Evolutionary conservation across 208 protist genomes (phyloP).

Genomic region (Trichomonas gallinae): DNA sequence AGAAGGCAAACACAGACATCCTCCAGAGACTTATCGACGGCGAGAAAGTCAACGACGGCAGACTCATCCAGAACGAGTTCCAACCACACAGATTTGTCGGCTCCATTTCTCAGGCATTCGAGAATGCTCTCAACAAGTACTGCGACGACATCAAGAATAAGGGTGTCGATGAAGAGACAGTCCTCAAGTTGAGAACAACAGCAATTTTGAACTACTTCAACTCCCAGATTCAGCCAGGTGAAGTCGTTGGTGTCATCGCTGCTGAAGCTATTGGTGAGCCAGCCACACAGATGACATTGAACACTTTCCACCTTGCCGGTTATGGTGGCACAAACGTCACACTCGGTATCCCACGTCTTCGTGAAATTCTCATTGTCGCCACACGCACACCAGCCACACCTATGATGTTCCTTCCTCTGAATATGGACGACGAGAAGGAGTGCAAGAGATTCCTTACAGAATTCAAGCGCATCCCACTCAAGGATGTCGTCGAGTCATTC

Average conservation of each 20-base stretch:
- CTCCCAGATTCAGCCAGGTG: conserved; percentile 40
- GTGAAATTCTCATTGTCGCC: conserved; percentile 93
- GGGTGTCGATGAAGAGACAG: neutral
- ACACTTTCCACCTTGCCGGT: conserved; percentile 99
- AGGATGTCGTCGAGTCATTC: neutral
- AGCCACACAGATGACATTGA: conserved; percentile 97
- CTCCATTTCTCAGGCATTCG: neutral
- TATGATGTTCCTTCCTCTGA: conserved; percentile 48
- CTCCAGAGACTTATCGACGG: neutral
- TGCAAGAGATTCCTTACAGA: neutral
- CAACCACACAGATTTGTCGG: neutral
- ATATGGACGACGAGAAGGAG: neutral
- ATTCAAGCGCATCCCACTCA: conserved; percentile 15
- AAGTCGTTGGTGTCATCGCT: conserved; percentile 50
- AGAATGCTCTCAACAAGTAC: neutral
- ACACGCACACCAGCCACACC: conserved; percentile 54
- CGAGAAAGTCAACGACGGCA: neutral
- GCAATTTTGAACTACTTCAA: conserved; percentile 11
- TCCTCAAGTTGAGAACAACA: neutral
- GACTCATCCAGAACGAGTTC: neutral
- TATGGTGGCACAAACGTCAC: conserved; percentile 69
- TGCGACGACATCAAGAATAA: neutral
- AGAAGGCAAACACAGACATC: neutral
- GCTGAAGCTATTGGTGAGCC: conserved; percentile 51
- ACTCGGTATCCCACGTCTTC: conserved; percentile 52